Percentiles rank a stretch among this genome's conserved stretches.
These are phyloP conservation scores for Phytophthora pistaciae DNA, from an alignment of 352 stramenopile species.

Conservation along the genomic window DNA sequence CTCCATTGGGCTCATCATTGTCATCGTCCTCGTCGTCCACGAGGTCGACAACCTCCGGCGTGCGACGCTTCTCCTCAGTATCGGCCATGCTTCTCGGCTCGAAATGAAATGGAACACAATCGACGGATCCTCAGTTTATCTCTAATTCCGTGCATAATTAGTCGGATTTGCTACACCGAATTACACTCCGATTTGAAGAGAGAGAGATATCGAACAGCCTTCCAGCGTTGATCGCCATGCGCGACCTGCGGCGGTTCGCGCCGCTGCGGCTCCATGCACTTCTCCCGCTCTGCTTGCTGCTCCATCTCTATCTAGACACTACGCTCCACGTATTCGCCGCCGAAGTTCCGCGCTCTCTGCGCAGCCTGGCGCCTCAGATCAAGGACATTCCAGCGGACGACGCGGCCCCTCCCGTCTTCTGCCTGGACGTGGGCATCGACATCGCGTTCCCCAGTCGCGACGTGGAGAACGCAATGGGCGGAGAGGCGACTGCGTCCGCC, in stretches of 20 bases:
- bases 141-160: background rate
- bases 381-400: conserved; percentile 11
- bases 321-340: background rate
- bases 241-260: conserved; percentile 5
- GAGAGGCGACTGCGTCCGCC: conserved; percentile 1
- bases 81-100: conserved; percentile 20
- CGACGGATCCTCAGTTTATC: background rate
- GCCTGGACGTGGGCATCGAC: conserved; percentile 52
- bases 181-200: background rate
- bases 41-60: conserved; percentile 14
- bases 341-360: conserved; percentile 9
- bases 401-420: conserved; percentile 43
- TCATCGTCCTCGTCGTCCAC: conserved; percentile 2
- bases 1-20: conserved; percentile 14
- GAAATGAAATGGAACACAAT: background rate
- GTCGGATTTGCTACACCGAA: background rate
- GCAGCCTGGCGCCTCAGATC: conserved; percentile 3
- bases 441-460: conserved; percentile 48
- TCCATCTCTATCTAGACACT: background rate
- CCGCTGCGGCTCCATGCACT: background rate
- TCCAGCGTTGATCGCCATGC: background rate
- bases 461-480: conserved; percentile 32
- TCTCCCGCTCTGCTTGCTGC: background rate
- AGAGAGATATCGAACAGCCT: background rate
- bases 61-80: conserved; percentile 19